Base-by-base conservation (phyloP, 2,329 filamentous ascomycete genomes). In the Nigrospora sphaerica region DNA sequence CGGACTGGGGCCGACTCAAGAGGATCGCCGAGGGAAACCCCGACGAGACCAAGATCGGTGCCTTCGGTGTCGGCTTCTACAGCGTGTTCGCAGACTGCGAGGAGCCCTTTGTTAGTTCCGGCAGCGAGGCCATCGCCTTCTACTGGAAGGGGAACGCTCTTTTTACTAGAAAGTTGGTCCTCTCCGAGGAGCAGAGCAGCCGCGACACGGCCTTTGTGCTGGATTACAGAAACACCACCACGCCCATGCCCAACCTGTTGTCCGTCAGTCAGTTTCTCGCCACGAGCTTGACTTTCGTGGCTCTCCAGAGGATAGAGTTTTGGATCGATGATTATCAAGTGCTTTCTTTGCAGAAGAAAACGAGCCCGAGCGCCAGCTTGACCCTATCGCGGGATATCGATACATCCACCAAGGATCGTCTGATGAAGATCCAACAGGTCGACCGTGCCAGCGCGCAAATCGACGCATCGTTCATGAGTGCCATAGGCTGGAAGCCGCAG, bases 141-240 rank as follows among this genome's bases (percentile, higher is more conserved):
- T 98, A 96, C 71, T 98, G 93, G 95, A 97, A 96, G 65, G 91
- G 87, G n/a, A 97, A 97, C 64, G 88, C 89, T 6, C 77, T 98
- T 2, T 97, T 95, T 63, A 98, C 95, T 19, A 86, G 91, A 57
- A 88, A 89, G 55, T 76, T 93, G 18, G 82, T 83, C 54, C 69
- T 96, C 9, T 82, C 86, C 2, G 73, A 80, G 39, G 79, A 80
- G 19, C 77, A 89, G 58, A 69, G 74, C 14, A 85, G 75, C 46
- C 72, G 73, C 32, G 80, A 92, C 57, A 98, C 95, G 2, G 86
- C 85, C n/a, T 98, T 98, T 62, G 83, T 96, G 40, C 76, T 98
- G 40, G 91, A 97, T 61, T 96, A 97, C 66, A 80, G 93, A 60
- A 96, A 95, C 62, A 80, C 80, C 31, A 91, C 87, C 0, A 92